Evolutionary conservation across 176 grass and related monocot genomes (phyloP), one percentile per base, ranked within the genome.

Genomic region (Bromus sterilis): DNA sequence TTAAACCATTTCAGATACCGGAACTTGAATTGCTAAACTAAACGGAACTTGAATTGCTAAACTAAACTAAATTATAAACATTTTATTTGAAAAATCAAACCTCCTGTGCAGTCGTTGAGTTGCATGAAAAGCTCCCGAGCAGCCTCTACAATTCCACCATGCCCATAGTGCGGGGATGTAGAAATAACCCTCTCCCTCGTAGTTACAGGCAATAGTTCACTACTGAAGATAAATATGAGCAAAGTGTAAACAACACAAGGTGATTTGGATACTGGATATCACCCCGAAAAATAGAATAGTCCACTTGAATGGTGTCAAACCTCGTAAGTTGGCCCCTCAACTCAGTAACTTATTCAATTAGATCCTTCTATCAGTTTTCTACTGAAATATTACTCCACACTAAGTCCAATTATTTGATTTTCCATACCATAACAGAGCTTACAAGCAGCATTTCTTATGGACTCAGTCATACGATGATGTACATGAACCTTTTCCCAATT

Each of bases 151-250:
- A 99, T 99, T 79, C 96, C 96, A 65, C 90, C 91, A 48, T 99
- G 96, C 25, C 93, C 96, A 91, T 95, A 95, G 87, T 99, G 96
- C 40, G 96, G 93, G 70, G 90, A 99, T 66, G 96, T 91, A 73
- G 90, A 91, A 70, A 90, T 79, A 86, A 99, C 86, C 58, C 34
- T 91, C 62, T 89, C 84, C 78, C 92, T 93, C 26, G 66, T 87
- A 86, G 75, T 88, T 77, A 79, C 88, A 21, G 86, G 82, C 85
- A 93, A 76, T 48, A 89, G 71, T 82, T 93, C 90, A 48, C 76
- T 74, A 86, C 88, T 95, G 87, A 86, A 91, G 23, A 90, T 84
- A 77, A 14, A 77, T 7, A 66, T 64, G 20, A 87, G 14, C 21
- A 42, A 30, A 78, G 28, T 71, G 44, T 81, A 33, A 82, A 55